Base-by-base conservation (phyloP, 1,284 basidiomycete species). In the Cutaneotrichosporon sp. region DNA sequence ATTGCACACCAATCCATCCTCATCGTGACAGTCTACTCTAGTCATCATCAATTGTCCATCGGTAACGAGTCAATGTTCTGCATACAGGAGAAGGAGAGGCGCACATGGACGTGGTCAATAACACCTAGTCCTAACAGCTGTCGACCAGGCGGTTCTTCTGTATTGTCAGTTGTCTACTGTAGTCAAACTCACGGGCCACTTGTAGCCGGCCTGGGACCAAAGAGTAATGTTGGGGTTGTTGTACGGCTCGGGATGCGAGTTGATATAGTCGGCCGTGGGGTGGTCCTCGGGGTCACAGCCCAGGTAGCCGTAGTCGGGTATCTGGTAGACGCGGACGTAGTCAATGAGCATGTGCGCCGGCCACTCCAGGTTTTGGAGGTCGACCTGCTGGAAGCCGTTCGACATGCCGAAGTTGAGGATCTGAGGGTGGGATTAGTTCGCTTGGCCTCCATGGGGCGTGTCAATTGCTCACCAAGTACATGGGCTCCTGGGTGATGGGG, bases 241-340 rank as follows among this genome's bases (percentile, higher is more conserved):
- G 56, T 77, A 77, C 4, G 71, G 72, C 43, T 76, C 67, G 42
- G 55, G 38, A 60, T 77, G 76, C 14, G 61, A 54, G 6, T 64
- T 59, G 50, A 79, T 80, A 59, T 79, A 81, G 10, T 67, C 67
- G n/a, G 74, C 77, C 0, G 93, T 95, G 0, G 92, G 93, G 77
- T 87, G 89, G 55, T 86, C 84, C 24, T 81, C 75, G 1, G 92
- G 92, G 72, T 93, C 89, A 72, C 93, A 95, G 2, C 92, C 91
- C 38, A 92, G 82, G 73, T 90, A 91, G 58, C 87, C 84, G 14
- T 53, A 38, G 10, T 83, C 74, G 58, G 85, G 78, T 62, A 84
- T 83, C 14, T 85, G 90, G 74, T 92, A 93, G 3, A 95, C 87
- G 9, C 92, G 85, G 47, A 95, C 84, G 79, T 87, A 95, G 72